These are phyloP conservation scores for Brettanomyces sp. DNA, from an alignment of 805 yeast species.

Conservation along the genomic window DNA sequence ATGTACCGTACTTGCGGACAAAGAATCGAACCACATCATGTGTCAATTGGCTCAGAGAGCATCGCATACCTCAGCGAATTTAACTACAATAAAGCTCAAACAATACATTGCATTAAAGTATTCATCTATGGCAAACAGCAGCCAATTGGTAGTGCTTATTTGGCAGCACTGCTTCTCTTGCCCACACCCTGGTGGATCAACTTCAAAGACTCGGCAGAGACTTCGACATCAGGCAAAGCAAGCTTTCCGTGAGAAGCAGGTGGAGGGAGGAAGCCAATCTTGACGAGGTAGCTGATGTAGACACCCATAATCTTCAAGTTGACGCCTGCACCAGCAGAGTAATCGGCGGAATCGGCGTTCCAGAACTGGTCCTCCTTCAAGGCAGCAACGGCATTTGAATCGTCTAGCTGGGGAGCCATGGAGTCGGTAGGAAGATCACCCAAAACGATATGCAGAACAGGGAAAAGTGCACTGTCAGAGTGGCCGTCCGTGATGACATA, in stretches of 20 bases:
- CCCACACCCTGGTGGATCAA: constrained; percentile 61
- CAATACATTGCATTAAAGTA: not conserved
- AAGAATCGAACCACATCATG: no score
- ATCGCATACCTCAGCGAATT: not conserved
- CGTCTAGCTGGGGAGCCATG: constrained; percentile 93
- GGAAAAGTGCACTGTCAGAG: constrained; percentile 76
- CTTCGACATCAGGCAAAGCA: constrained; percentile 44
- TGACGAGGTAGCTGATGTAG: constrained; percentile 71
- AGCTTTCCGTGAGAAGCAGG: constrained; percentile 39
- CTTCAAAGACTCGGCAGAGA: constrained; percentile 48
- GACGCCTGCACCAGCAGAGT: constrained; percentile 69
- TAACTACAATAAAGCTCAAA: not conserved
- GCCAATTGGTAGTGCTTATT: no score
- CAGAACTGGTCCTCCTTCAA: constrained; percentile 50
- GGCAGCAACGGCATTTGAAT: constrained; percentile 65
- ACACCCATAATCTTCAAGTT: constrained; percentile 54
- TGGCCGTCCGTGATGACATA: constrained; percentile 66
- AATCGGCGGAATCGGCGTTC: constrained; percentile 45
- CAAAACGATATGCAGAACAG: constrained; percentile 86
- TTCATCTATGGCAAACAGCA: constrained; percentile 5
- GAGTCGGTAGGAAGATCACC: constrained; percentile 87
- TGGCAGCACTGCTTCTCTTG: constrained; percentile 56
- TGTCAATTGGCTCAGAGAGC: not conserved
- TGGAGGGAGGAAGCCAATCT: constrained; percentile 68
- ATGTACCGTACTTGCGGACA: no score